Evolutionary conservation across 495 filamentous ascomycete genomes (phyloP).

Genomic region (Daldinia vernicosa): DNA sequence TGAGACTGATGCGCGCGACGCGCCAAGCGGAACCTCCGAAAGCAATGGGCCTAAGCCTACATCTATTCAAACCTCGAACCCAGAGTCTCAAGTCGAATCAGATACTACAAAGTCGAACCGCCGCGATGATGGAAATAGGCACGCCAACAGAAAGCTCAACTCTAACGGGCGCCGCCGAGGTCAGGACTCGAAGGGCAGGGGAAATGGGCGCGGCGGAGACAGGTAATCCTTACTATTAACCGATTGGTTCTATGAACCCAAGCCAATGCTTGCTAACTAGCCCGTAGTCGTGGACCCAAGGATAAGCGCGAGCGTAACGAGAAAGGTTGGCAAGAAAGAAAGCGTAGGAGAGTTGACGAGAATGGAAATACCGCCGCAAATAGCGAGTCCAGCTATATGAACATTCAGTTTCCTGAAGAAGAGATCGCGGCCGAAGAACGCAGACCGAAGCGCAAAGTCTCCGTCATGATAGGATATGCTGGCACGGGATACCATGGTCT

Average conservation of each 20-base stretch:
- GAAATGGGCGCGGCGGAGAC: slow-evolving; percentile 8
- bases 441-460: slow-evolving; percentile 93
- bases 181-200: slow-evolving; percentile 30
- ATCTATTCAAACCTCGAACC: slow-evolving; percentile 6
- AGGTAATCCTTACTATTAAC: slow-evolving; percentile 21
- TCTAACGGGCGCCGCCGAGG: slow-evolving; percentile 34
- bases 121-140: slow-evolving; percentile 17
- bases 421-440: slow-evolving; percentile 87
- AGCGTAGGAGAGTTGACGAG: slow-evolving; percentile 46
- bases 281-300: slow-evolving; percentile 16
- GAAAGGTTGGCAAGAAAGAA: slow-evolving; percentile 42
- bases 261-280: slow-evolving; percentile 45
- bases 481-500: slow-evolving; percentile 98
- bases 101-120: slow-evolving; percentile 15
- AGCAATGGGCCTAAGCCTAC: background rate
- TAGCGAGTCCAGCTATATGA: slow-evolving; percentile 59
- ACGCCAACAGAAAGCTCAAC: slow-evolving; percentile 22
- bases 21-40: slow-evolving; percentile 1
- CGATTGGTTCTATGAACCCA: slow-evolving; percentile 16
- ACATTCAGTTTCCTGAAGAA: slow-evolving; percentile 61
- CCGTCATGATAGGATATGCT: slow-evolving; percentile 92
- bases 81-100: slow-evolving; percentile 22
- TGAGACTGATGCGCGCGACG: slow-evolving; percentile 13
- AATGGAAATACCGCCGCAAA: slow-evolving; percentile 55
- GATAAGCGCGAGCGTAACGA: slow-evolving; percentile 35